phyloP scores from a whole-genome alignment of 2,329 filamentous ascomycete species.

The Cryphonectria japonica region DNA sequence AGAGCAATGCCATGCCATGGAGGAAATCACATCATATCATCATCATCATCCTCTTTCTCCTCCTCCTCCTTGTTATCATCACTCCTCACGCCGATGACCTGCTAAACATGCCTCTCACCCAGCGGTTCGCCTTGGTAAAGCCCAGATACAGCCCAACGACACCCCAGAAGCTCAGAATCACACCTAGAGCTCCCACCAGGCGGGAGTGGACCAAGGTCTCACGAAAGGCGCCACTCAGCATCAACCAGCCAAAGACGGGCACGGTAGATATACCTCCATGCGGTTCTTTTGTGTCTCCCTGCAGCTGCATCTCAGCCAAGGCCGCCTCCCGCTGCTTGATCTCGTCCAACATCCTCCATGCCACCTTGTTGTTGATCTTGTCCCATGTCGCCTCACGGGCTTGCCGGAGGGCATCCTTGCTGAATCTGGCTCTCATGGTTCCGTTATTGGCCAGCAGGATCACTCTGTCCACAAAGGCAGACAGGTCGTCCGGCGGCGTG shows the following conservation, averaged over 20 bases:
- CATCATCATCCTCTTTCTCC: neutral
- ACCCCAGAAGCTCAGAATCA: conserved; percentile 54
- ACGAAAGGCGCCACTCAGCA: conserved; percentile 46
- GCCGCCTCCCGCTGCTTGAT: conserved; percentile 51
- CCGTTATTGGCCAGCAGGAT: conserved; percentile 52
- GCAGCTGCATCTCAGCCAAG: conserved; percentile 29
- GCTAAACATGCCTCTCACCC: conserved; percentile 32
- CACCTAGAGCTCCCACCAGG: conserved; percentile 48
- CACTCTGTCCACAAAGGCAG: conserved; percentile 59
- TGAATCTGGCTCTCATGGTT: conserved; percentile 50
- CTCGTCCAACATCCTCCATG: conserved; percentile 63
- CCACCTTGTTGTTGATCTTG: conserved; percentile 71
- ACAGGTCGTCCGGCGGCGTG: conserved; percentile 61
- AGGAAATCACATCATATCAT: neutral
- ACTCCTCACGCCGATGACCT: conserved; percentile 5
- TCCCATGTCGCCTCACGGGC: conserved; percentile 71
- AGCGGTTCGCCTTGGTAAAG: conserved; percentile 51
- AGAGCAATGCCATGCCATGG: neutral
- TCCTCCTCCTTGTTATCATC: neutral
- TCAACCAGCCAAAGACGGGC: conserved; percentile 50
- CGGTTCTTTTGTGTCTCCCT: neutral
- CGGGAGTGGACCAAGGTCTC: conserved; percentile 48
- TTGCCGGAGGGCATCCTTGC: conserved; percentile 52
- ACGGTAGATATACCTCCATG: conserved; percentile 25
- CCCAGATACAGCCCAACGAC: conserved; percentile 53